Percentiles rank a stretch among this genome's conserved stretches.
Conservation (phyloP, 495 filamentous ascomycete genomes). For the Penicillium desertorum region DNA sequence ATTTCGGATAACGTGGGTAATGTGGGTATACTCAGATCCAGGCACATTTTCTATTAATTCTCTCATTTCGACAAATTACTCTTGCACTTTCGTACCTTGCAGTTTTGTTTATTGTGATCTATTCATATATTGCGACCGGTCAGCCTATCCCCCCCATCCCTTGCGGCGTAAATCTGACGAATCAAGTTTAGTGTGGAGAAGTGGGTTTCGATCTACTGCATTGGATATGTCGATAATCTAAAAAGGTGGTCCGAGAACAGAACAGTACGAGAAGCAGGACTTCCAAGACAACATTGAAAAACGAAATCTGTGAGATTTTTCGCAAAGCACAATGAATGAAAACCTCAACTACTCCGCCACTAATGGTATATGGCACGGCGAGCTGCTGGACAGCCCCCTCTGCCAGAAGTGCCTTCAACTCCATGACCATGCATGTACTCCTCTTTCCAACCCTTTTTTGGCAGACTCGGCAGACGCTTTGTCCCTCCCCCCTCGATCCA, state of each 20-base stretch:
- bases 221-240: slow-evolving; percentile 14
- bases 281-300: slow-evolving; percentile 11
- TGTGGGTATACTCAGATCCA: slow-evolving; percentile 20
- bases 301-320: not conserved
- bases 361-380: slow-evolving; percentile 15
- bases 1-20: slow-evolving; percentile 5
- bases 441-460: slow-evolving; percentile 19
- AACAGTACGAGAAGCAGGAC: slow-evolving; percentile 10
- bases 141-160: slow-evolving; percentile 2
- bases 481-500: slow-evolving; percentile 26
- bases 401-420: slow-evolving; percentile 21
- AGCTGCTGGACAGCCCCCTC: slow-evolving; percentile 26
- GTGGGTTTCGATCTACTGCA: slow-evolving; percentile 13
- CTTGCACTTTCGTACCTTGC: slow-evolving; percentile 8
- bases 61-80: not conserved
- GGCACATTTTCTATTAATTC: slow-evolving; percentile 11
- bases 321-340: slow-evolving; percentile 14
- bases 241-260: not conserved
- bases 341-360: slow-evolving; percentile 15
- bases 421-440: slow-evolving; percentile 23
- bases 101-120: slow-evolving; percentile 7
- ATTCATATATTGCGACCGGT: not conserved
- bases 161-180: slow-evolving; percentile 9
- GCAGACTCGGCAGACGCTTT: slow-evolving; percentile 22
- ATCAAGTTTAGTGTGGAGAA: slow-evolving; percentile 13